Base-by-base conservation (phyloP, 202 grass and related monocot species). In the Alloteropsis angusta region DNA sequence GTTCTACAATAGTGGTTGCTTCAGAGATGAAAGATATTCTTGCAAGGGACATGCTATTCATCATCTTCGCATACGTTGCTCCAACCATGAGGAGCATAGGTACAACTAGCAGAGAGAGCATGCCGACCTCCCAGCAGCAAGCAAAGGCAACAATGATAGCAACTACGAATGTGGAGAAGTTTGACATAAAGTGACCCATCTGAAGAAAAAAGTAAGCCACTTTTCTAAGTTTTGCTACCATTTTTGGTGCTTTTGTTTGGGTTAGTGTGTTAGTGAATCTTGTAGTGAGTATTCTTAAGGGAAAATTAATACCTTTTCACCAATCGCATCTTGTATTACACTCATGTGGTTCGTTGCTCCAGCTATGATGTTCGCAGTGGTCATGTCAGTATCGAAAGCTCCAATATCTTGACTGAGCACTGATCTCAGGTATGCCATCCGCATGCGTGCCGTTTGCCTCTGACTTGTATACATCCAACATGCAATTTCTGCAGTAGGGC, bases 301-400 rank as follows among this genome's bases (percentile, higher is more conserved):
- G 35, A 65, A 81, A 69, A 53, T 18, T n/a, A 57, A 65, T 84
- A 92, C 90, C 90, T 92, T 92, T 74, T 92, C 90, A 3, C 90
- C 86, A 65, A 92, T 92, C 57, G 90, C 90, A 39, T 92, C 90
- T 77, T 92, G 87, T 82, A 92, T 89, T 81, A 58, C 46, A 38
- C 72, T 92, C 90, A 92, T 92, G 46, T 92, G 90, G 52, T 68
- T 83, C 15, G 86, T 92, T 61, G 65, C 77, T 68, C 90, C 83
- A 11, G 83, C 53, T 12, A 92, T 86, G 75, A 92, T 63, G 53
- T 62, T 72, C 5, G 90, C 90, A 3, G 86, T 84, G 37, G 86
- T 84, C 62, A 92, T 70, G 18, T 92, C 80, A 14, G 90, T 92
- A 53, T 89, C 90, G 56, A 92, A 92, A 44, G 90, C 84, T 59